These are phyloP conservation scores for Arxiozyma heterogenica DNA, from an alignment of 1,139 yeast species.

Conservation along the genomic window DNA sequence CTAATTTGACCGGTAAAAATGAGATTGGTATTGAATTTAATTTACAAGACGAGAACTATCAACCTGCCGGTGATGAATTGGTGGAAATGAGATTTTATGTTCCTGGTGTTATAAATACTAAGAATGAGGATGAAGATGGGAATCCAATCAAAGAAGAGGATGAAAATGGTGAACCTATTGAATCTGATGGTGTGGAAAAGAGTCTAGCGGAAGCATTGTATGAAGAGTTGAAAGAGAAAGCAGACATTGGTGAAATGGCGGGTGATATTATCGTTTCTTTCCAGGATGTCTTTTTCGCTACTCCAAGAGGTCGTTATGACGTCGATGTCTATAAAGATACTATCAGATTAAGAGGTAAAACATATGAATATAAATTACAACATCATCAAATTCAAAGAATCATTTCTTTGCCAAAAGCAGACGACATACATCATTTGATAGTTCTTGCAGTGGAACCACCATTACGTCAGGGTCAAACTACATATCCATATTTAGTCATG, in stretches of 20 bases:
- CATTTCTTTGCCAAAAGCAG: conserved; percentile 88
- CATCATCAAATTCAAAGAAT: conserved; percentile 84
- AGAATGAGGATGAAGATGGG: conserved; percentile 17
- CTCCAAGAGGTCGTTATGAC: conserved; percentile 98
- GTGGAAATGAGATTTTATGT: conserved; percentile 90
- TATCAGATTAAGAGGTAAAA: conserved; percentile 89
- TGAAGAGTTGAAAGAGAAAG: conserved; percentile 85
- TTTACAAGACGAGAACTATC: conserved; percentile 48
- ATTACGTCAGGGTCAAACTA: conserved; percentile 85
- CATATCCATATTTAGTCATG: conserved; percentile 84
- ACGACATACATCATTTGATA: conserved; percentile 80
- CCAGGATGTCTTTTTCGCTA: conserved; percentile 81
- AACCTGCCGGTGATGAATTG: conserved; percentile 82
- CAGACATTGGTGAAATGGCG: conserved; percentile 92
- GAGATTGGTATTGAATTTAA: conserved; percentile 89
- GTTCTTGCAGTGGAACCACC: conserved; percentile 94
- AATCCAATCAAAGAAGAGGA: conserved; percentile 23
- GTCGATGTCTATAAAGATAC: conserved; percentile 87
- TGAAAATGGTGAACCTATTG: conserved; percentile 30
- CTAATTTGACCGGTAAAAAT: conserved; percentile 86
- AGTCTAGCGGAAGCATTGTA: conserved; percentile 79
- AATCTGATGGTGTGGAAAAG: conserved; percentile 34
- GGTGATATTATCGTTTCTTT: conserved; percentile 97
- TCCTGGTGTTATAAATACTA: conserved; percentile 60
- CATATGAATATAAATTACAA: conserved; percentile 93